Percentiles rank a stretch among this genome's conserved stretches.
phyloP scores from a whole-genome alignment of 2,329 filamentous ascomycete species.

The Calonectria hawksworthii region DNA sequence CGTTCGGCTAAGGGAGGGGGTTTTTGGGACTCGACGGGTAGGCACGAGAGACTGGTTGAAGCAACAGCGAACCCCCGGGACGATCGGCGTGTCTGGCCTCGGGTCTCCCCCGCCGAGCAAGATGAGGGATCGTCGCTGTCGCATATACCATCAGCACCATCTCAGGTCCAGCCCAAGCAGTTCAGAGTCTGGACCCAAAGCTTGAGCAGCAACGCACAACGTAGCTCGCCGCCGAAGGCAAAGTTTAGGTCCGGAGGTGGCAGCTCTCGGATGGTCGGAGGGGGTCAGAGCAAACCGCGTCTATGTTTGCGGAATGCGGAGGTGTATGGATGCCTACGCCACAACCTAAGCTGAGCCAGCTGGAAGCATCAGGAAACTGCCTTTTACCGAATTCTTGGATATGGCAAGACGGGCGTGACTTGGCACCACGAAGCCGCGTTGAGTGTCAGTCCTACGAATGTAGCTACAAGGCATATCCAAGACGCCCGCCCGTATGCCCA shows the following conservation, averaged over 20 bases:
- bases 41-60: not conserved
- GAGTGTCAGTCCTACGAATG: not conserved
- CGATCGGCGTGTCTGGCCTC: conserved; percentile 7
- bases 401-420: conserved; percentile 5
- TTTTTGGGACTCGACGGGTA: not conserved
- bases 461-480: not conserved
- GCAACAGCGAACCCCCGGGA: not conserved
- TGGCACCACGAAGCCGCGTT: not conserved
- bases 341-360: conserved; percentile 11
- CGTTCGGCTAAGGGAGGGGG: not conserved
- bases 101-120: not conserved
- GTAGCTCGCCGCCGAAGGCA: not conserved
- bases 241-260: not conserved
- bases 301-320: conserved; percentile 27
- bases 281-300: not conserved
- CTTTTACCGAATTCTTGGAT: not conserved
- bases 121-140: conserved; percentile 19
- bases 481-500: not conserved
- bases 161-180: conserved; percentile 33
- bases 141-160: conserved; percentile 30
- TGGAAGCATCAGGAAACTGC: not conserved
- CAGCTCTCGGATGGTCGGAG: conserved; percentile 5
- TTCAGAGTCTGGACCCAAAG: conserved; percentile 28
- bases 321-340: conserved; percentile 23
- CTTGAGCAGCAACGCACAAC: not conserved